Evolutionary conservation across 768 basidiomycete genomes (phyloP).

Genomic region (Rhizopogon vesiculosus): DNA sequence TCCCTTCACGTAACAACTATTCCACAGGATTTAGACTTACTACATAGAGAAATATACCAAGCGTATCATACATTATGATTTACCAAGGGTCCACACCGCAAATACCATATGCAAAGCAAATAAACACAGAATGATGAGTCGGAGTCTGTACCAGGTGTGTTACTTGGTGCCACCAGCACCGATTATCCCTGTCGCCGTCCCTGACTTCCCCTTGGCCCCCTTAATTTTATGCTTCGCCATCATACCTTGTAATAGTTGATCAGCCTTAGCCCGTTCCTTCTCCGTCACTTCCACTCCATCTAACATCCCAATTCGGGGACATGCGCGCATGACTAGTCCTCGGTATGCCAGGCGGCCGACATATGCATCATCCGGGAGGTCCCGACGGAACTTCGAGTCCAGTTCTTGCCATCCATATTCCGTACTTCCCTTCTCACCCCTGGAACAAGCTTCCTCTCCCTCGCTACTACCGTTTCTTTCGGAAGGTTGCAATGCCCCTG

Average conservation of each 20-base stretch:
- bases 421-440: constrained; percentile 26
- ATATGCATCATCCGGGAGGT: constrained; percentile 86
- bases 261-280: constrained; percentile 84
- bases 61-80: neutral
- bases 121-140: constrained; percentile 5
- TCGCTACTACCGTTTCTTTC: constrained; percentile 29
- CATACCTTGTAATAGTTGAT: constrained; percentile 57
- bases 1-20: constrained; percentile 3
- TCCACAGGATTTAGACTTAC: neutral
- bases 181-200: constrained; percentile 11
- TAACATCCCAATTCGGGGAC: constrained; percentile 59
- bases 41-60: constrained; percentile 1
- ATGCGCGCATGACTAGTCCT: constrained; percentile 79
- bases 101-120: neutral
- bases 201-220: constrained; percentile 20
- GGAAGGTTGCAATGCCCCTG: constrained; percentile 63
- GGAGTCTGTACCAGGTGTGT: neutral
- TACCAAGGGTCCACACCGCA: neutral
- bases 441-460: constrained; percentile 17
- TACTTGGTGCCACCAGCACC: neutral
- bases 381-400: constrained; percentile 83
- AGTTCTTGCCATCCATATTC: constrained; percentile 61
- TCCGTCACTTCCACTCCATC: constrained; percentile 83
- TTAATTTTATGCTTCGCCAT: constrained; percentile 34
- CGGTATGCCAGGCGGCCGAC: constrained; percentile 86